Conservation (phyloP, 208 protist genomes). For the Lotmaria passim region DNA sequence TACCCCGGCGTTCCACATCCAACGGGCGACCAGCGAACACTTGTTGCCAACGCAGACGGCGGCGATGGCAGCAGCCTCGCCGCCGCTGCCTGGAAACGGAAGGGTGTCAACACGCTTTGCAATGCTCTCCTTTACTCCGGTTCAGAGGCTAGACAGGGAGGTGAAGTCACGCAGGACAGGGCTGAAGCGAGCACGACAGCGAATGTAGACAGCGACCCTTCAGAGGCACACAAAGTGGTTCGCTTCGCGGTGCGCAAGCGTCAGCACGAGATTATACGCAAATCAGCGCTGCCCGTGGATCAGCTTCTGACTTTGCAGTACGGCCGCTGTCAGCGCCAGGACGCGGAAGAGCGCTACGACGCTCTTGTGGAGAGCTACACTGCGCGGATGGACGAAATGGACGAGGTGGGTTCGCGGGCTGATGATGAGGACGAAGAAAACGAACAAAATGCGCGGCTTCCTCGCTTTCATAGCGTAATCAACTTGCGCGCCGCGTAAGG, state of each 20-base stretch:
- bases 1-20: neutral
- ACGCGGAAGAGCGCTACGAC: slow-evolving; percentile 58
- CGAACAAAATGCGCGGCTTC: neutral
- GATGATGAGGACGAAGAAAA: slow-evolving; percentile 16
- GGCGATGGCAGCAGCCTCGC: neutral
- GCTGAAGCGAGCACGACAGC: neutral
- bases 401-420: neutral
- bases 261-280: slow-evolving; percentile 49
- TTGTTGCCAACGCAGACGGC: neutral
- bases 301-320: slow-evolving; percentile 61
- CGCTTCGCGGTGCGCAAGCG: slow-evolving; percentile 46
- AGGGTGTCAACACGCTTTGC: slow-evolving; percentile 8
- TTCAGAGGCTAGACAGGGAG: neutral
- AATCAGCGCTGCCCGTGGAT: slow-evolving; percentile 57
- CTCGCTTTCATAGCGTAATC: slow-evolving; percentile 23
- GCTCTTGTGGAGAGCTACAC: slow-evolving; percentile 55
- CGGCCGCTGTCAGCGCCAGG: slow-evolving; percentile 48
- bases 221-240: slow-evolving; percentile 3
- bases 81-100: neutral
- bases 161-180: neutral
- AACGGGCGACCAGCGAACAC: neutral
- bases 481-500: neutral
- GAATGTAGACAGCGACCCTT: neutral
- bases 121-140: neutral
- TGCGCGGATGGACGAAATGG: slow-evolving; percentile 41